Evolutionary conservation across 345 rosid species (phyloP), one percentile per base, ranked within the genome.

Genomic region (Crucihimalaya himalaica): DNA sequence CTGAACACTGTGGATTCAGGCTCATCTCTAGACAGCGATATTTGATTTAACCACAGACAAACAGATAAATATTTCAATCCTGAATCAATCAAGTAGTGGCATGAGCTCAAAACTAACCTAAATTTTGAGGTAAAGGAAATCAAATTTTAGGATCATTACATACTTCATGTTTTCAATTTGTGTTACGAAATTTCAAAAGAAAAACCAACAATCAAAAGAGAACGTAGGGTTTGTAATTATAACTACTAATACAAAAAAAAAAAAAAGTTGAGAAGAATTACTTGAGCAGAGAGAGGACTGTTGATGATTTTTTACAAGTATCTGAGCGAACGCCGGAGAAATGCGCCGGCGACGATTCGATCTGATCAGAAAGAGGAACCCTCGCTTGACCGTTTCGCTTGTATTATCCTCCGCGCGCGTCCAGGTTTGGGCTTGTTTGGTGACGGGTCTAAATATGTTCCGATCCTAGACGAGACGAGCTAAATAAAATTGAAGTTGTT

Each of bases 341-440:
- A 47, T 20, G 3, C 19, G 25, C 15, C 55, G 58, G 65, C 71
- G 63, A 64, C 56, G 31, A 45, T 11, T 65, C 51, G 47, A 43
- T 54, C 57, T 63, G 37, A 29, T 63, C 54, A 56, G 43, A 42
- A 32, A 20, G 58, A 73, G 19, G 48, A 64, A 43, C 65, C 57
- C 35, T 61, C 12, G 21, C 8, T 54, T 19, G 64, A 25, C 64
- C 56, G 48, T 66, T 65, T 34, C 14, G 16, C 42, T 35, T 66
- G 63, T 40, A 15, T 21, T 6, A 15, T 29, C 47, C 39, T 32
- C 29, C 16, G 28, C 47, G 47, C 20, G 27, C 46, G 45, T 69
- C 16, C 9, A 39, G 6, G 45, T 69, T 18, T 69, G 45, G 73
- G 73, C 54, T 66, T 68, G 40, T 54, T 40, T 42, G 15, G 70